phyloP scores from a whole-genome alignment of 1,284 basidiomycete genomes.

The Porogramme epimiltina region DNA sequence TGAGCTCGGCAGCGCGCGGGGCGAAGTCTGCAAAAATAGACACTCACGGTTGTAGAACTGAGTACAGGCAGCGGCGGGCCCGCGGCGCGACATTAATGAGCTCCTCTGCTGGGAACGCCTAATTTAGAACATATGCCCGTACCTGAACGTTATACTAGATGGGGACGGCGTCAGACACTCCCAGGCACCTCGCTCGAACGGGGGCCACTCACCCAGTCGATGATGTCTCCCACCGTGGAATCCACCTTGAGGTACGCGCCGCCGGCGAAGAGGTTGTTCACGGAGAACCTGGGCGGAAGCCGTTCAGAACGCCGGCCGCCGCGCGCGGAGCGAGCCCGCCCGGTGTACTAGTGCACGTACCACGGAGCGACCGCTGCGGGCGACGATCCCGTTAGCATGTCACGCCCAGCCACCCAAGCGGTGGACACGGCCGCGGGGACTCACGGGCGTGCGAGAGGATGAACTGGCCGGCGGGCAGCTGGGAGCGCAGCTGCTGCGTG shows the following conservation, averaged over 20 bases:
- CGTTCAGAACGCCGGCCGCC: too few species aligned
- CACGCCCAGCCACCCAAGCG: too few species aligned
- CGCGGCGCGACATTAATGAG: neutral
- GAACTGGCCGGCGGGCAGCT: slow-evolving; percentile 37
- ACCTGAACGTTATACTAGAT: slow-evolving; percentile 50
- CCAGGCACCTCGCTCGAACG: neutral
- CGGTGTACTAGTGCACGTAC: too few species aligned
- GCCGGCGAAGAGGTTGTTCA: slow-evolving; percentile 45
- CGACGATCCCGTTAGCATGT: neutral
- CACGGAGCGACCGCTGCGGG: slow-evolving; percentile 51
- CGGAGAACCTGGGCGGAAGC: slow-evolving; percentile 46
- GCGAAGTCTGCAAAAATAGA: neutral
- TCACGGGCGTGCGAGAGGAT: slow-evolving; percentile 41
- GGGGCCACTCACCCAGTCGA: slow-evolving; percentile 36
- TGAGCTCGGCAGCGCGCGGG: too few species aligned
- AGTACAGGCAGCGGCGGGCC: slow-evolving; percentile 1
- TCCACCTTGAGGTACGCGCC: slow-evolving; percentile 65
- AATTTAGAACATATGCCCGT: neutral
- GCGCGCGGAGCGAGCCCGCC: too few species aligned
- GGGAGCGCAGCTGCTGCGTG: slow-evolving; percentile 39
- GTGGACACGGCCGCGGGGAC: too few species aligned
- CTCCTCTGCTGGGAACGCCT: neutral
- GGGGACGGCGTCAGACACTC: neutral
- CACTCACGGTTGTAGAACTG: slow-evolving; percentile 67
- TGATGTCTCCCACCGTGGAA: slow-evolving; percentile 49